These are phyloP conservation scores for Aspergillus versicolor DNA, from an alignment of 2,329 filamentous ascomycete genomes.

Conservation along the genomic window DNA sequence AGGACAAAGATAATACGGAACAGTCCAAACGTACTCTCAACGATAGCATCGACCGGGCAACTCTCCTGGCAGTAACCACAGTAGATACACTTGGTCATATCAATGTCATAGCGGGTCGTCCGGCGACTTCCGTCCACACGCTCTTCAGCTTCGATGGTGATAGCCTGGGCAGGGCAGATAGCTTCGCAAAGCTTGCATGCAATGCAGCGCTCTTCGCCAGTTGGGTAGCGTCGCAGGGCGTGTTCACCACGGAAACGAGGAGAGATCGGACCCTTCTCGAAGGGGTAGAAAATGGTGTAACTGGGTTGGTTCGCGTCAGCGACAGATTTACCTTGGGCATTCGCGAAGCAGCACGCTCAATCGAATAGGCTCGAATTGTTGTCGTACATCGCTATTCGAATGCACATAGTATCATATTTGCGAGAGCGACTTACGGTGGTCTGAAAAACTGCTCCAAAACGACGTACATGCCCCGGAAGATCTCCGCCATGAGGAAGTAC, in stretches of 20 bases:
- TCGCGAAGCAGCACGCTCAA: not conserved
- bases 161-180: constrained; percentile 95
- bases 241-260: constrained; percentile 98
- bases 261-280: constrained; percentile 98
- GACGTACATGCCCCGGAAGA: constrained; percentile 97
- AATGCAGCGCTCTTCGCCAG: constrained; percentile 97
- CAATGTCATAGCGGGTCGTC: constrained; percentile 97
- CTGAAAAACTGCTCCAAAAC: constrained; percentile 97
- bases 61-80: constrained; percentile 99
- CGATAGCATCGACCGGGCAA: constrained; percentile 95
- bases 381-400: not conserved
- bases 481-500: constrained; percentile 94
- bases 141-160: constrained; percentile 98
- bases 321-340: not conserved
- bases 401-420: not conserved
- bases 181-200: constrained; percentile 99
- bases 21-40: constrained; percentile 58
- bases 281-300: constrained; percentile 98
- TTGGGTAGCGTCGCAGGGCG: constrained; percentile 91
- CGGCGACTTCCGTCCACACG: constrained; percentile 91
- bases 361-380: not conserved
- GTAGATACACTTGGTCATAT: constrained; percentile 99
- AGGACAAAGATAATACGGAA: not conserved
- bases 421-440: constrained; percentile 73
- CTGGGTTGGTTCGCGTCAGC: constrained; percentile 47